Evolutionary conservation across 2,329 filamentous ascomycete genomes (phyloP), one percentile per base, ranked within the genome.

Genomic region (Exophiala alcalophila): DNA sequence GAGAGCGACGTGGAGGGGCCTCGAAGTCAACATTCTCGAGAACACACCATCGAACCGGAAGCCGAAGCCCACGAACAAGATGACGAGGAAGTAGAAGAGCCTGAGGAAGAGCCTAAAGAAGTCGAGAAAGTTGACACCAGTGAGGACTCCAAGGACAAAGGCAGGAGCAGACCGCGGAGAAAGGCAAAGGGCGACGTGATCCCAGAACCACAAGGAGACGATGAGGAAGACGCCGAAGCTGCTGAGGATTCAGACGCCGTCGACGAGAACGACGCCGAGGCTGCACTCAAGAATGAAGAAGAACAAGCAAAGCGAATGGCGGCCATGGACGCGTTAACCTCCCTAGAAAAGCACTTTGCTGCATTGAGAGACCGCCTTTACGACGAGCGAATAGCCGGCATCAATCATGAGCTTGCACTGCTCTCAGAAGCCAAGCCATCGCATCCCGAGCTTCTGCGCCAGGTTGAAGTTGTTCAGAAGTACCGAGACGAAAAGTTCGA

Each of bases 371-470:
- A 75, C 55, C 28, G 89, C 53, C 76, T 96, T 28, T 92, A 90
- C 64, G 87, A 92, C 60, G 91, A 97, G 64, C 80, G 88, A 50
- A 76, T 98, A 15, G 83, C 86, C 36, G 82, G 86, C 58, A 73
- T 94, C 41, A 89, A 94, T 50, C 69, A 72, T 36, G 80, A 84
- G 63, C 67, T 84, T 34, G 72, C 76, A 31, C 71, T 81, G 63
- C 69, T 84, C 32, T 71, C 69, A 34, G 71, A 76, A 42, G 67
- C 76, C 1, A 71, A 75, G 35, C 77, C 76, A 38, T 84, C 80
- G n/a, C 92, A 98, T 61, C 86, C 88, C 24, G 91, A 95, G 63
- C 91, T 90, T 55, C 73, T 96, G 24, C 86, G 86, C 28, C 94
- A 95, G 81, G 83, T 94, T 63, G 81, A 87, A 61, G 89, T 84